Base-by-base conservation (phyloP, 805 yeast species). In the Starmerella ratchasimensis region DNA sequence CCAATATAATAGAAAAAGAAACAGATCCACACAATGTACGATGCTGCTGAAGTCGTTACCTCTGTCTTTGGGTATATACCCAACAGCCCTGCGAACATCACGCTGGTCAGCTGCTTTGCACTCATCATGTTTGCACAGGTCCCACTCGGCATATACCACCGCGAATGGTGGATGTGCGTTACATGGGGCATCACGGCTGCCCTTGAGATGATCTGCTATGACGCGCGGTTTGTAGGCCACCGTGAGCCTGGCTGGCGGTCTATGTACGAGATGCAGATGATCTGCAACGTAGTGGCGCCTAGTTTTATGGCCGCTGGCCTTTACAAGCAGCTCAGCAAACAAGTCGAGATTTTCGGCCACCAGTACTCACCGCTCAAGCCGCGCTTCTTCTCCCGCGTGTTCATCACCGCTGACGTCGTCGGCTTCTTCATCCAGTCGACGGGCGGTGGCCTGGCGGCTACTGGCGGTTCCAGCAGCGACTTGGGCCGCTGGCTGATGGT, bases 241-340 rank as follows among this genome's bases (percentile, higher is more conserved):
- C 53, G 68, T 45, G 40, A 48, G 15, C 52, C 56, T 2, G 27
- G 44, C n/a, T 50, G 58, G 28, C 45, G 57, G 28, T 54, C 65
- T 35, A 60, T 64, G 19, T 83, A 65, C 51, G 51, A 78, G 30
- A 58, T 75, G 48, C 93, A 83, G 55, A 68, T 77, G 45, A 68
- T 75, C 39, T 65, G 76, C 48, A 59, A 81, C 39, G 80, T 86
- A 0, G 57, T 83, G 33, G 88, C 82, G 0, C 94, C 94, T 0
- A 82, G 81, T 16, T 78, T 83, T 54, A 62, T 79, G 31, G 77
- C 80, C 80, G 94, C 79, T 3, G 93, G 88, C 1, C 64, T 82
- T 3, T 84, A 83, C 58, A 77, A 68, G 45, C 62, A 74, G 38
- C 58, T 83, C 45, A 82, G 79, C 5, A 77, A 80, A 55, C 48